These are phyloP conservation scores for Brassica hybrid DNA, from an alignment of 441 rosid genomes.

Conservation along the genomic window DNA sequence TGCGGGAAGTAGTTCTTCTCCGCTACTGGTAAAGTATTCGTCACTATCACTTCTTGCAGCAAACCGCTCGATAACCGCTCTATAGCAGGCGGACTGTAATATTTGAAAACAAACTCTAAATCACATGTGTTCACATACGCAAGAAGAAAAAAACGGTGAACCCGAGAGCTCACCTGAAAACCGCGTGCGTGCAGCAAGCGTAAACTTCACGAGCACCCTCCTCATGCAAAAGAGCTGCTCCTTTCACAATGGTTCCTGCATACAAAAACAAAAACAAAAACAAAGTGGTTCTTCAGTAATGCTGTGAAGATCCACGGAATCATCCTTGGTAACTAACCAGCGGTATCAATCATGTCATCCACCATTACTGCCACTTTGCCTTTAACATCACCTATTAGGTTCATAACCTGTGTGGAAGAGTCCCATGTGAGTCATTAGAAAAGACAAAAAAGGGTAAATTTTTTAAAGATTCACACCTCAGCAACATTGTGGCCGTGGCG, in stretches of 20 bases:
- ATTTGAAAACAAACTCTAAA: slow-evolving; percentile 9
- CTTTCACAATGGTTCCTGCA: slow-evolving; percentile 83
- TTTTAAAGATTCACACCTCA: slow-evolving; percentile 49
- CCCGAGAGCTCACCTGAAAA: slow-evolving; percentile 61
- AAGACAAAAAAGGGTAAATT: too few species aligned
- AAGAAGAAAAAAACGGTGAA: background rate
- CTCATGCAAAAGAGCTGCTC: slow-evolving; percentile 86
- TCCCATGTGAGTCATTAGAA: background rate
- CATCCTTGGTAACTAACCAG: slow-evolving; percentile 56
- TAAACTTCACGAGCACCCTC: slow-evolving; percentile 92
- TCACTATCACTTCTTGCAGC: slow-evolving; percentile 78
- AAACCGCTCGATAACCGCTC: slow-evolving; percentile 75
- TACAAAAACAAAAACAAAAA: background rate
- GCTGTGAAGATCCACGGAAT: background rate
- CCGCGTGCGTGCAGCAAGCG: slow-evolving; percentile 90
- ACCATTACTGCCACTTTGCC: slow-evolving; percentile 95
- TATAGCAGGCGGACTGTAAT: slow-evolving; percentile 68
- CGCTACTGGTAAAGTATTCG: slow-evolving; percentile 73
- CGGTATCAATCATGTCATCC: slow-evolving; percentile 97
- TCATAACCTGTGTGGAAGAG: slow-evolving; percentile 66
- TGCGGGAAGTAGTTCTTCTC: slow-evolving; percentile 78
- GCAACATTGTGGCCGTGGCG: slow-evolving; percentile 88
- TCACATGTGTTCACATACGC: slow-evolving; percentile 1
- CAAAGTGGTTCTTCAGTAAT: slow-evolving; percentile 3
- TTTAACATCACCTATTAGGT: slow-evolving; percentile 83